Base-by-base conservation (phyloP, 169 alveolate species). In the Eimeria zaria region DNA sequence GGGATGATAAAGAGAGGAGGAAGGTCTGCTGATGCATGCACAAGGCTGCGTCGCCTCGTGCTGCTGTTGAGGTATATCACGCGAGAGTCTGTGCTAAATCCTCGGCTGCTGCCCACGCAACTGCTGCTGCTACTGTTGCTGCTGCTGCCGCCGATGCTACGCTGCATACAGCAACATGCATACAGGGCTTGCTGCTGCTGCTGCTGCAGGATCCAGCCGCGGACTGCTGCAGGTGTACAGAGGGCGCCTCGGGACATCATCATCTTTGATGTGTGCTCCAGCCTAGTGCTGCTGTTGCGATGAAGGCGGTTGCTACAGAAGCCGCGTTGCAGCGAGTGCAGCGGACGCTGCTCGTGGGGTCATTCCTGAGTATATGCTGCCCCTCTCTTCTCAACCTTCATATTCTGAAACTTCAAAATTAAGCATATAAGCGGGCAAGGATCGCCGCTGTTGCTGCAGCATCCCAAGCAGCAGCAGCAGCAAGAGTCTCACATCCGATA, bases 1-100 rank as follows among this genome's bases (percentile, higher is more conserved):
- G 93, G 93, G 39, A 85, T 36, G 0, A 55, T 14, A 24, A 85
- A 60, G 81, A 85, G 80, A 30, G 81, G 93, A 8, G 81, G 55
- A 8, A 62, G 36, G 51, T 55, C 93, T 55, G 93, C 93, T 30
- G 81, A 71, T 85, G 80, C 80, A 85, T 85, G 93, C 46, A 39
- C 76, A 60, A 85, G 64, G 93, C 93, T 55, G 78, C 81, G 93
- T 16, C 80, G 55, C 55, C 80, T 87, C n/a, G 48, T 87, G 81
- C 62, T 36, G 64, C 83, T 87, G 81, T 62, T 87, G 67, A 41
- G 81, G 74, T 64, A 60, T 58, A 55, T 60, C 36, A 39, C 80
- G 80, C 76, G 93, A 7, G 93, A 46, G 11, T 85, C 93, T n/a
- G 80, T 62, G 58, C 76, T 44, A 36, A 55, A 60, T 27, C 81